These are phyloP conservation scores for Blastobotrys elegans DNA, from an alignment of 1,139 yeast genomes.

Conservation along the genomic window DNA sequence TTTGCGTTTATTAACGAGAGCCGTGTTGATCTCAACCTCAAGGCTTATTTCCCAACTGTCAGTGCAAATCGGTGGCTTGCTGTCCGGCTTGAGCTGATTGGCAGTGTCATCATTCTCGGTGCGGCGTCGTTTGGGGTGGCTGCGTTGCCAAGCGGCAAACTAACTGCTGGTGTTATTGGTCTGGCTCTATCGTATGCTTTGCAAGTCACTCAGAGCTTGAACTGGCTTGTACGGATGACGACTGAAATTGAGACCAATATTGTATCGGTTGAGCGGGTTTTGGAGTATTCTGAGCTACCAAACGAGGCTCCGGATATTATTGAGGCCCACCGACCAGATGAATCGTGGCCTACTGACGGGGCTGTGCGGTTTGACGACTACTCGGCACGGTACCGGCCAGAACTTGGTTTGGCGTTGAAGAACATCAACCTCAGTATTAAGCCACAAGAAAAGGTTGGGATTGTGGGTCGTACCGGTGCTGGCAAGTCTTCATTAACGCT, in stretches of 20 bases:
- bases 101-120: slow-evolving; percentile 78
- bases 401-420: slow-evolving; percentile 73
- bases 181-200: slow-evolving; percentile 87
- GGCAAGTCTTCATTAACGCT: slow-evolving; percentile 91
- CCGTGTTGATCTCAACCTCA: slow-evolving; percentile 78
- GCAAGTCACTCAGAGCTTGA: slow-evolving; percentile 86
- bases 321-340: slow-evolving; percentile 62
- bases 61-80: slow-evolving; percentile 97
- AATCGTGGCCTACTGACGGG: slow-evolving; percentile 77
- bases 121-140: slow-evolving; percentile 78
- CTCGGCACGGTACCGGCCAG: slow-evolving; percentile 81
- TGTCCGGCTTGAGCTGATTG: slow-evolving; percentile 83
- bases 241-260: slow-evolving; percentile 96
- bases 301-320: slow-evolving; percentile 81
- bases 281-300: slow-evolving; percentile 71
- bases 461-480: slow-evolving; percentile 97
- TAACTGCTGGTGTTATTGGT: slow-evolving; percentile 90
- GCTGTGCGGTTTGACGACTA: slow-evolving; percentile 66
- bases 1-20: slow-evolving; percentile 69
- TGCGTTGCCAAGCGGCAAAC: slow-evolving; percentile 59
- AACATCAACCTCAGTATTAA: slow-evolving; percentile 62
- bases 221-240: slow-evolving; percentile 98
- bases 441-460: slow-evolving; percentile 84
- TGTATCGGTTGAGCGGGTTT: slow-evolving; percentile 91
- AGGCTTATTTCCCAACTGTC: slow-evolving; percentile 90